These are phyloP conservation scores for Austroboletus sp. DNA, from an alignment of 1,284 basidiomycete genomes.

Conservation along the genomic window DNA sequence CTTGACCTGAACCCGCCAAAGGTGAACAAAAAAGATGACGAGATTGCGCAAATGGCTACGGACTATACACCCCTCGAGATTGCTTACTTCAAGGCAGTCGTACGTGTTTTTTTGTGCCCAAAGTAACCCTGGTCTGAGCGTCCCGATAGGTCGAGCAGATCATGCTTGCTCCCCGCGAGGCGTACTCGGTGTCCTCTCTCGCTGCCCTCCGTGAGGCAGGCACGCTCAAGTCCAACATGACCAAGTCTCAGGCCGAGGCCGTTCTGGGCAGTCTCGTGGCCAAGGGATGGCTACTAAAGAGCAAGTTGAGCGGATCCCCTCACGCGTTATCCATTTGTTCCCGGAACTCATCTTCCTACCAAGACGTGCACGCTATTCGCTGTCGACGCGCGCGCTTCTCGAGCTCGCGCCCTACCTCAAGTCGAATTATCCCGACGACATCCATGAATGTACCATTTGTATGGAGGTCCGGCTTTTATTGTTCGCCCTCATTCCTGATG, in stretches of 20 bases:
- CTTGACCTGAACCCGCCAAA: conserved; percentile 27
- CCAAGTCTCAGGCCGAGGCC: conserved; percentile 66
- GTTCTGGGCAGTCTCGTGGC: conserved; percentile 75
- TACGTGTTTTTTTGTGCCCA: conserved; percentile 33
- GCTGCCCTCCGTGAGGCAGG: conserved; percentile 68
- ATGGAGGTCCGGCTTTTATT: conserved; percentile 45
- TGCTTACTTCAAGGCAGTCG: conserved; percentile 73
- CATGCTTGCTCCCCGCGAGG: conserved; percentile 67
- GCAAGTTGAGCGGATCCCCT: conserved; percentile 49
- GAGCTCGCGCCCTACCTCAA: conserved; percentile 73
- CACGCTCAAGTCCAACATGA: conserved; percentile 59
- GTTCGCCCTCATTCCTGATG: conserved; percentile 31
- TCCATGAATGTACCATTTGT: conserved; percentile 72
- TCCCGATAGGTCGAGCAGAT: conserved; percentile 74
- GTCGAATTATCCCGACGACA: conserved; percentile 63
- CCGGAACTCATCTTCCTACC: conserved; percentile 1
- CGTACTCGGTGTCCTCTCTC: conserved; percentile 69
- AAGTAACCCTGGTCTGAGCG: not conserved
- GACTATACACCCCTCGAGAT: conserved; percentile 74
- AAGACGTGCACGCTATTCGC: conserved; percentile 68
- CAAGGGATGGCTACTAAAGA: conserved; percentile 72
- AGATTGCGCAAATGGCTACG: conserved; percentile 74
- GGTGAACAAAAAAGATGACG: conserved; percentile 74
- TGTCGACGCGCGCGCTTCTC: conserved; percentile 66
- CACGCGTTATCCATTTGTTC: not conserved